Conservation (phyloP, 257 asterid genomes). For the Dorcoceras hygrometricum region DNA sequence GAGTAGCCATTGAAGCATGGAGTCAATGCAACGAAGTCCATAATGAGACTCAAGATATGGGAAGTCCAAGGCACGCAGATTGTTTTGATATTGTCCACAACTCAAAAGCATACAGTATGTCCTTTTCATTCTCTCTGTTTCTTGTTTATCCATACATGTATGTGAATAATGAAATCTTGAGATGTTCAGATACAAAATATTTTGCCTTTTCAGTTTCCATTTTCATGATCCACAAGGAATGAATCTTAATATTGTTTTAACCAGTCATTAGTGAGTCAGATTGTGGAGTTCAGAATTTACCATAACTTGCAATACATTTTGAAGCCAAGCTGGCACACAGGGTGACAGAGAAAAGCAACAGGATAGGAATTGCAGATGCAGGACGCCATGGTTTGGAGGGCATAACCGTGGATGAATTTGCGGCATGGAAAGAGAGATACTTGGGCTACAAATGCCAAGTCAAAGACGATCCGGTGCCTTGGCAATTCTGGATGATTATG, state of each 20-base stretch:
- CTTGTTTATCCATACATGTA: background rate
- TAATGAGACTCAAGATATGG: conserved; percentile 55
- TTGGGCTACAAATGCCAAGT: conserved; percentile 52
- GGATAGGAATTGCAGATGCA: conserved; percentile 31
- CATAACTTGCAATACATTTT: background rate
- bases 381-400: conserved; percentile 17
- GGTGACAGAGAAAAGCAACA: conserved; percentile 45
- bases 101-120: conserved; percentile 31
- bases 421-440: conserved; percentile 49
- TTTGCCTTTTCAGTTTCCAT: background rate
- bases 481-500: conserved; percentile 72
- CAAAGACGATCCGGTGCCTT: conserved; percentile 46
- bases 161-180: background rate
- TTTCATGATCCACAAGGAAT: too few relatives aligned
- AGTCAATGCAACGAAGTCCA: conserved; percentile 66
- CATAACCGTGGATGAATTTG: conserved; percentile 35
- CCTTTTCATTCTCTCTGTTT: background rate
- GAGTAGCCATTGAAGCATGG: conserved; percentile 65
- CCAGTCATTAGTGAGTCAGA: background rate
- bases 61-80: conserved; percentile 65
- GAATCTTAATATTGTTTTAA: too few relatives aligned
- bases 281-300: conserved; percentile 16
- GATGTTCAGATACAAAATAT: background rate
- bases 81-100: conserved; percentile 43
- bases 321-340: conserved; percentile 36